A percentile compares a stretch with the other conserved stretches of the same genome.
Evolutionary conservation across 2,329 filamentous ascomycete genomes (phyloP).

Genomic region (Penicillium sp.): DNA sequence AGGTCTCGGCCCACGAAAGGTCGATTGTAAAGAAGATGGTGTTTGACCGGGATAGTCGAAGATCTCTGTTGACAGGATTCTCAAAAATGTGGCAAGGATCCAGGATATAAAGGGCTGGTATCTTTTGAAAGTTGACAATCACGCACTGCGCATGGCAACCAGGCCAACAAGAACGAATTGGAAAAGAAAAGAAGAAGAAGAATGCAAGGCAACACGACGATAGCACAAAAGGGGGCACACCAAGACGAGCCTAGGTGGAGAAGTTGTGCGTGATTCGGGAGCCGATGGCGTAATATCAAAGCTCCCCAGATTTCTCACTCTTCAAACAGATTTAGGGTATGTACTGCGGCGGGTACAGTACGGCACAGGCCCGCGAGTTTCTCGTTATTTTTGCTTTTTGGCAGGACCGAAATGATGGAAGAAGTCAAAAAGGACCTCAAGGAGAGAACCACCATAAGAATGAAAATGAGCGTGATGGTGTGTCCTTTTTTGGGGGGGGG

Average conservation of each 20-base stretch:
- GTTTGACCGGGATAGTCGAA: background rate
- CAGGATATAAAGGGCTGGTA: slow-evolving; percentile 24
- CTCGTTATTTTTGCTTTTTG: background rate
- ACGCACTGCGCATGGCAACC: slow-evolving; percentile 23
- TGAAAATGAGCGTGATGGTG: slow-evolving; percentile 13
- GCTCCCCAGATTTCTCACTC: slow-evolving; percentile 24
- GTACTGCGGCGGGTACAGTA: background rate
- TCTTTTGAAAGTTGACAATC: slow-evolving; percentile 20
- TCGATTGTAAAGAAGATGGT: background rate
- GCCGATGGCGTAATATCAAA: slow-evolving; percentile 36
- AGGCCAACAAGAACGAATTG: slow-evolving; percentile 9
- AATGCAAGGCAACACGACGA: slow-evolving; percentile 14
- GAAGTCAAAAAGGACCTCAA: slow-evolving; percentile 1
- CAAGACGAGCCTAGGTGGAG: slow-evolving; percentile 14
- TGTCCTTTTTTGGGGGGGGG: slow-evolving; percentile 1
- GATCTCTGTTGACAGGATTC: slow-evolving; percentile 12
- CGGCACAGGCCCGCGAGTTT: background rate
- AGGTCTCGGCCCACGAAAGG: background rate
- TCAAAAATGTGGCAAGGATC: slow-evolving; percentile 23
- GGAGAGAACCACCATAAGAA: slow-evolving; percentile 1
- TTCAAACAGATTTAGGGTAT: slow-evolving; percentile 1
- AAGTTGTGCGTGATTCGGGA: slow-evolving; percentile 30
- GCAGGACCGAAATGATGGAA: slow-evolving; percentile 5
- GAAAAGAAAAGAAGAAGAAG: slow-evolving; percentile 17
- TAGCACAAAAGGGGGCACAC: slow-evolving; percentile 2